These are phyloP conservation scores for Physaria fendleri DNA, from an alignment of 345 rosid species.

Conservation along the genomic window DNA sequence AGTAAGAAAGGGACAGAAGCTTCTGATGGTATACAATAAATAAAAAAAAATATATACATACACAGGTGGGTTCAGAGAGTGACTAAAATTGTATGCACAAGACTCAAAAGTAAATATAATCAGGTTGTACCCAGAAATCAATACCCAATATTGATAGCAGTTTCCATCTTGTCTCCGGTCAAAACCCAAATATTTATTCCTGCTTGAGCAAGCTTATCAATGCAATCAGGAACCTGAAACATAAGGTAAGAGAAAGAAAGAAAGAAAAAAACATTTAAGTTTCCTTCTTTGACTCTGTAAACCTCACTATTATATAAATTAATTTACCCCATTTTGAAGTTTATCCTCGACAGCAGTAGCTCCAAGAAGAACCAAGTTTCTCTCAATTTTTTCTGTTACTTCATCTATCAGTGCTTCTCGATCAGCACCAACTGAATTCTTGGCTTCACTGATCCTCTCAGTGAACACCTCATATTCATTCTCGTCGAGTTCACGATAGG, in stretches of 20 bases:
- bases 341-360: conserved; percentile 99
- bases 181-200: conserved; percentile 97
- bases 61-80: conserved; percentile 27
- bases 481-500: conserved; percentile 76
- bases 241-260: conserved; percentile 1
- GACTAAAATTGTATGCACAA: background rate
- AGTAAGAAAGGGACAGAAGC: background rate
- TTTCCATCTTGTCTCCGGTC: conserved; percentile 99
- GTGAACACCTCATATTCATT: conserved; percentile 52
- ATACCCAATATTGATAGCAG: conserved; percentile 98
- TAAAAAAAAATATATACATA: conserved; percentile 21
- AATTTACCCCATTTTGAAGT: conserved; percentile 87
- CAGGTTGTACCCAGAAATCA: background rate
- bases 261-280: background rate
- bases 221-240: conserved; percentile 84
- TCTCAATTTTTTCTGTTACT: conserved; percentile 62
- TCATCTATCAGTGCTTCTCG: conserved; percentile 72
- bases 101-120: background rate
- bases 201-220: conserved; percentile 97
- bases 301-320: background rate
- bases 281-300: background rate
- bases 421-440: conserved; percentile 68
- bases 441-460: conserved; percentile 60
- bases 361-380: conserved; percentile 81
- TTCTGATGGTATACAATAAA: background rate